Percentiles rank a stretch among this genome's conserved stretches.
These are phyloP conservation scores for Saccharomyces eubayanus DNA, from an alignment of 805 yeast genomes.

Conservation along the genomic window DNA sequence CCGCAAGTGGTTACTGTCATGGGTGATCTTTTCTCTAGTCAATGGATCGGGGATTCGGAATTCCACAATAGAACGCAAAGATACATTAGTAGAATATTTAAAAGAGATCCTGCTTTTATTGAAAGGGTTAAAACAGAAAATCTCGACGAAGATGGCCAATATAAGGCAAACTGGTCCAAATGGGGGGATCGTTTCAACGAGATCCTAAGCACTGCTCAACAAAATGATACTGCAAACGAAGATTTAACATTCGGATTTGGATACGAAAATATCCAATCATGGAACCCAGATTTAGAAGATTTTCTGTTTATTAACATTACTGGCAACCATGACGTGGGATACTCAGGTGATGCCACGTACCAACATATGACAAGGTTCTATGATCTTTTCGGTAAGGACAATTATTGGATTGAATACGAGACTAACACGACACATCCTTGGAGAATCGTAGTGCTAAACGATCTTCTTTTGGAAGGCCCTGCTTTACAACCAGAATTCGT, in stretches of 20 bases:
- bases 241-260: slow-evolving; percentile 37
- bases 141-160: slow-evolving; percentile 23
- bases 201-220: slow-evolving; percentile 12
- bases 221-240: slow-evolving; percentile 3
- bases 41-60: slow-evolving; percentile 88
- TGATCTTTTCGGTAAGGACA: slow-evolving; percentile 72
- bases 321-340: slow-evolving; percentile 95
- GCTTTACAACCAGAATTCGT: slow-evolving; percentile 66
- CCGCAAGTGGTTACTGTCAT: slow-evolving; percentile 83
- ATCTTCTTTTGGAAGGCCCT: slow-evolving; percentile 84
- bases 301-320: slow-evolving; percentile 76
- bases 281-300: slow-evolving; percentile 46
- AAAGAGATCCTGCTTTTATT: slow-evolving; percentile 55
- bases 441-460: slow-evolving; percentile 82
- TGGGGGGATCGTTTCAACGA: slow-evolving; percentile 23
- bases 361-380: slow-evolving; percentile 81
- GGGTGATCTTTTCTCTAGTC: slow-evolving; percentile 90
- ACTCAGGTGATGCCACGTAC: slow-evolving; percentile 87
- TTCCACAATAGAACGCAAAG: slow-evolving; percentile 72
- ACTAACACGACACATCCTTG: slow-evolving; percentile 60
- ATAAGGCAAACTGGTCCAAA: slow-evolving; percentile 20
- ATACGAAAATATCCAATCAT: slow-evolving; percentile 55
- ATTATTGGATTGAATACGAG: slow-evolving; percentile 69
- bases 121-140: slow-evolving; percentile 32
- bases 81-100: slow-evolving; percentile 61